Evolutionary conservation across 1,284 basidiomycete species (phyloP).

Genomic region (Apiotrichum gracile): DNA sequence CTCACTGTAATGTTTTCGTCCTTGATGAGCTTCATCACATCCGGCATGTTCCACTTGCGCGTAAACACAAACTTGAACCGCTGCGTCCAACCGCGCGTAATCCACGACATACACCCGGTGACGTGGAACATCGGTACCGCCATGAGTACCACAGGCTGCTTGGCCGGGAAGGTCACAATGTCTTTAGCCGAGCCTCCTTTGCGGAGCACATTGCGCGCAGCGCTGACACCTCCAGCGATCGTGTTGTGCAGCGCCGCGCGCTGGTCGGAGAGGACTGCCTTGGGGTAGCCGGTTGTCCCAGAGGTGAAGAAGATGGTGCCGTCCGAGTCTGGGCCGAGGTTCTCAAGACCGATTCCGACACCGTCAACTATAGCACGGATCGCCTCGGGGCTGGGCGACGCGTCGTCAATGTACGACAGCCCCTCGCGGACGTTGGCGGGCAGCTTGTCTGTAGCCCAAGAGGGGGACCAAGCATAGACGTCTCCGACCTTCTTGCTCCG

Average conservation of each 20-base stretch:
- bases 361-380: not conserved
- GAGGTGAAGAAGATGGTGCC: slow-evolving; percentile 42
- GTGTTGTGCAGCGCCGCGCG: not conserved
- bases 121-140: slow-evolving; percentile 43
- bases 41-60: slow-evolving; percentile 28
- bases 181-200: slow-evolving; percentile 8
- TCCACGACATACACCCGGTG: slow-evolving; percentile 37
- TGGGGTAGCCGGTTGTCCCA: slow-evolving; percentile 32
- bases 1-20: slow-evolving; percentile 27
- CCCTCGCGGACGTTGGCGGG: not conserved
- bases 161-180: slow-evolving; percentile 1
- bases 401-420: not conserved
- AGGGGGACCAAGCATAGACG: not conserved
- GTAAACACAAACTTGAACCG: slow-evolving; percentile 36
- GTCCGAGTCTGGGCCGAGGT: slow-evolving; percentile 33
- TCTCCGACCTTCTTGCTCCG: not conserved
- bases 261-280: slow-evolving; percentile 40
- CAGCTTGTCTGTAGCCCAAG: not conserved
- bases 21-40: slow-evolving; percentile 29
- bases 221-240: not conserved
- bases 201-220: slow-evolving; percentile 4
- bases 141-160: slow-evolving; percentile 16
- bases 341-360: slow-evolving; percentile 14
- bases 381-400: not conserved
- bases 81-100: slow-evolving; percentile 28